Conservation (phyloP, 2,329 filamentous ascomycete genomes). For the Fusarium abutilonis region DNA sequence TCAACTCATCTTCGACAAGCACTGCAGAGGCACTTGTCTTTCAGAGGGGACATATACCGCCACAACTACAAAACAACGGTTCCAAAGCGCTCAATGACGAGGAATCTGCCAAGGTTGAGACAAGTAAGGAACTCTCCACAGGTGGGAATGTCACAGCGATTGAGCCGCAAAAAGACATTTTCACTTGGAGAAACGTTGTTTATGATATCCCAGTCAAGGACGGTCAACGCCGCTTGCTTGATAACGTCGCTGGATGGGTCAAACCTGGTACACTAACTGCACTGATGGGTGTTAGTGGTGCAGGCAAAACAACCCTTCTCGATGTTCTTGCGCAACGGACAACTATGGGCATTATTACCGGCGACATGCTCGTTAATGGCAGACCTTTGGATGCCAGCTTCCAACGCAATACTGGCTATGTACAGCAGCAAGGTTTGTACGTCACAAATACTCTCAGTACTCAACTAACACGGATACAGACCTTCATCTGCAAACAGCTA, state of each 20-base stretch:
- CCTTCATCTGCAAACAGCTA: conserved; percentile 64
- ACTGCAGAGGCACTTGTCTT: conserved; percentile 77
- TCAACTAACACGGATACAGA: conserved; percentile 49
- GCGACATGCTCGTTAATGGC: conserved; percentile 73
- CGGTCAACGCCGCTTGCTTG: conserved; percentile 74
- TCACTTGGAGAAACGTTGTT: conserved; percentile 81
- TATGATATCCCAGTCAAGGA: conserved; percentile 78
- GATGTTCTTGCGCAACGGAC: conserved; percentile 59
- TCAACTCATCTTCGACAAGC: conserved; percentile 70
- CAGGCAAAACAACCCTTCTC: conserved; percentile 56
- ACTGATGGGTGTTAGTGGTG: conserved; percentile 70
- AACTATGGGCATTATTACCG: conserved; percentile 69
- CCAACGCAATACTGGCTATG: conserved; percentile 72
- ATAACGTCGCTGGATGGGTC: conserved; percentile 86
- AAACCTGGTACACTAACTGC: conserved; percentile 88
- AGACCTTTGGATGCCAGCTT: conserved; percentile 65
- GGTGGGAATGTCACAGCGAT: conserved; percentile 45
- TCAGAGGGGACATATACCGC: conserved; percentile 62
- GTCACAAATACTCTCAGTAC: accelerated
- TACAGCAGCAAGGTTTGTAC: conserved; percentile 67
- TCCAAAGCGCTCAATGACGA: conserved; percentile 43
- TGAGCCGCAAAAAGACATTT: conserved; percentile 65
- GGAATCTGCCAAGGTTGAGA: conserved; percentile 44
- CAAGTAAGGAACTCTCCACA: conserved; percentile 21
- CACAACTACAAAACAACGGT: conserved; percentile 48